Conservation (phyloP, 306 rosid genomes). For the Vigna hirtella region DNA sequence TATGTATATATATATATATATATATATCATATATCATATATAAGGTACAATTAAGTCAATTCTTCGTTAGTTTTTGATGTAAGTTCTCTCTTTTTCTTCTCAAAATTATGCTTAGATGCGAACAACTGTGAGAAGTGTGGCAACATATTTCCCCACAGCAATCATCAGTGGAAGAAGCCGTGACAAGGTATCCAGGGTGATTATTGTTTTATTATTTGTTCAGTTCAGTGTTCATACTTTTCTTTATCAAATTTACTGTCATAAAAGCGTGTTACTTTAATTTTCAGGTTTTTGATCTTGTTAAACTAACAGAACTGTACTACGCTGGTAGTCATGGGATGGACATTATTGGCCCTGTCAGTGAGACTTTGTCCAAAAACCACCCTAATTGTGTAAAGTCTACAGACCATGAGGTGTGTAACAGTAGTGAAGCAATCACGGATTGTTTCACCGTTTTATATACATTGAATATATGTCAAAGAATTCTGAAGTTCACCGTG, state of each 20-base stretch:
- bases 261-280: slow-evolving; percentile 7
- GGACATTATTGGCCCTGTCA: slow-evolving; percentile 83
- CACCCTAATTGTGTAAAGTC: slow-evolving; percentile 65
- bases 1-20: too few relatives aligned
- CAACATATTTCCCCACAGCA: slow-evolving; percentile 79
- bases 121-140: slow-evolving; percentile 64
- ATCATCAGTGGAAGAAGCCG: slow-evolving; percentile 94
- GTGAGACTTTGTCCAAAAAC: slow-evolving; percentile 45
- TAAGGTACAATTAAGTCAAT: background rate
- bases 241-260: background rate
- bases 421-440: background rate
- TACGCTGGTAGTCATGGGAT: slow-evolving; percentile 99
- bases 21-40: background rate
- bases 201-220: background rate
- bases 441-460: slow-evolving; percentile 24
- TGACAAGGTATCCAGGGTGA: slow-evolving; percentile 63
- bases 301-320: slow-evolving; percentile 92
- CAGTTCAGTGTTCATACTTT: background rate
- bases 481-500: slow-evolving; percentile 11
- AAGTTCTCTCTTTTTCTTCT: background rate
- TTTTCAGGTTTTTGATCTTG: slow-evolving; percentile 82
- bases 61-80: slow-evolving; percentile 12
- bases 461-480: background rate
- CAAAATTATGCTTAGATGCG: slow-evolving; percentile 71
- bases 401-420: slow-evolving; percentile 62